Evolutionary conservation across 495 filamentous ascomycete genomes (phyloP).

Genomic region (Patellaria atrata): DNA sequence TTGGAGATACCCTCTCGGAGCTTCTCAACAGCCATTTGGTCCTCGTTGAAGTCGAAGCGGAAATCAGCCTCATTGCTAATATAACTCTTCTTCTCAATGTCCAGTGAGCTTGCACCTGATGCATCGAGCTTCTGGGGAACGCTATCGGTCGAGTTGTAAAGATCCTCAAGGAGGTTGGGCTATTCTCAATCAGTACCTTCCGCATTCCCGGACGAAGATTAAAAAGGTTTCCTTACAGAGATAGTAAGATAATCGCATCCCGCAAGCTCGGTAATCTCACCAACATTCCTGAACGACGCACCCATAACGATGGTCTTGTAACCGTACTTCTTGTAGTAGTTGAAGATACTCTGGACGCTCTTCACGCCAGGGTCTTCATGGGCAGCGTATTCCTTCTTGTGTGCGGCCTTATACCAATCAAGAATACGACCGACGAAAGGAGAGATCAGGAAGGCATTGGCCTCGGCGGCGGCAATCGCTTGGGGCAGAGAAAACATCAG

Average conservation of each 20-base stretch:
- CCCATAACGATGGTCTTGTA: conserved; percentile 99
- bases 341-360: conserved; percentile 91
- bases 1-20: conserved; percentile 96
- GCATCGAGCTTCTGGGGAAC: conserved; percentile 92
- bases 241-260: conserved; percentile 99
- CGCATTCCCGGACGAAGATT: neutral
- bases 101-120: conserved; percentile 42
- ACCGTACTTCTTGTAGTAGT: conserved; percentile 99
- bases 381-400: conserved; percentile 79
- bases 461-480: conserved; percentile 93
- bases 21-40: conserved; percentile 98
- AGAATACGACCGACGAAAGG: conserved; percentile 99
- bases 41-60: conserved; percentile 99
- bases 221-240: conserved; percentile 51
- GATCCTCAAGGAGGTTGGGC: conserved; percentile 88
- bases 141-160: conserved; percentile 59
- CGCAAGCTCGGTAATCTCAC: conserved; percentile 95
- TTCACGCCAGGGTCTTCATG: conserved; percentile 93
- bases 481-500: conserved; percentile 96
- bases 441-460: conserved; percentile 95
- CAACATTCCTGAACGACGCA: conserved; percentile 87
- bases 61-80: conserved; percentile 77
- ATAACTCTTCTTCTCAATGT: conserved; percentile 82
- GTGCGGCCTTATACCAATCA: conserved; percentile 96
- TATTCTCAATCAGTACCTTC: conserved; percentile 28